Evolutionary conservation across 129 eudicot genomes (phyloP).

Genomic region (Ambrosia artemisiifolia): DNA sequence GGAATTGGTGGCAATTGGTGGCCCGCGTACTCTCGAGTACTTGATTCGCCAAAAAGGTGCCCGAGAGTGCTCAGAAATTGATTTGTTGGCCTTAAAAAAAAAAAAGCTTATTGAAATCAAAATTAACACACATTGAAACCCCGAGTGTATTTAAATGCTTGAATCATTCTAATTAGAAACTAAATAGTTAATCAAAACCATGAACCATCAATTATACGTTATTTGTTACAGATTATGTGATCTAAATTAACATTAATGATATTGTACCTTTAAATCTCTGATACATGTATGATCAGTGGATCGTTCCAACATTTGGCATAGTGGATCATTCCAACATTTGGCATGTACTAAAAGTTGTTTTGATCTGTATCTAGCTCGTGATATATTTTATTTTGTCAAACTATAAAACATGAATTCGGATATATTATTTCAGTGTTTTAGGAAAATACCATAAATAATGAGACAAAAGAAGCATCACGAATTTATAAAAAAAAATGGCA

Average conservation of each 20-base stretch:
- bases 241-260: neutral
- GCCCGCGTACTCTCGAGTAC: too few species aligned
- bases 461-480: slow-evolving; percentile 10
- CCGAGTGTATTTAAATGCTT: neutral
- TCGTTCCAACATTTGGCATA: neutral
- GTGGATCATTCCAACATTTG: neutral
- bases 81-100: too few species aligned
- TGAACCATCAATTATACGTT: neutral
- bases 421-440: neutral
- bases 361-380: neutral
- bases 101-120: too few species aligned
- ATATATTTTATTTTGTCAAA: neutral
- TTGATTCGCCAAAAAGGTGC: too few species aligned
- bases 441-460: slow-evolving; percentile 10
- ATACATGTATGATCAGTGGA: neutral
- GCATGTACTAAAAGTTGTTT: neutral
- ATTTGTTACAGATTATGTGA: neutral
- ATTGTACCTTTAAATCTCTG: neutral
- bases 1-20: too few species aligned
- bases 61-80: too few species aligned
- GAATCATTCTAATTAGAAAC: too few species aligned
- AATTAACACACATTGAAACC: neutral
- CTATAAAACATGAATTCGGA: neutral
- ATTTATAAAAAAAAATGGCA: neutral
- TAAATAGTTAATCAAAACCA: neutral